Evolutionary conservation across 2,329 filamentous ascomycete genomes (phyloP), one percentile per base, ranked within the genome.

Genomic region (Diaporthe velutina): DNA sequence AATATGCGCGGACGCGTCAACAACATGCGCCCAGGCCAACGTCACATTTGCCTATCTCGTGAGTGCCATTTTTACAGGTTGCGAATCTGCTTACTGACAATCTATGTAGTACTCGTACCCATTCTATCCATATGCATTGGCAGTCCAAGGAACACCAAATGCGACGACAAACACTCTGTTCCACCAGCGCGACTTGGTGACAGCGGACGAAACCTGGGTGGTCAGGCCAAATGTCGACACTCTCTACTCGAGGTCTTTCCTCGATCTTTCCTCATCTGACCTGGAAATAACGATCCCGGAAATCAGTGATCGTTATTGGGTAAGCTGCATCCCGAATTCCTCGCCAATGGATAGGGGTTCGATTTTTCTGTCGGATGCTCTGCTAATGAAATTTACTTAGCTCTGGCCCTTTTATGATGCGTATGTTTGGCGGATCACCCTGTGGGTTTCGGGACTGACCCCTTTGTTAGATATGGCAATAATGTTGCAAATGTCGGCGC

Each of bases 161-260:
- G 33, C 57, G 22, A 45, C 66, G 45, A 66, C 66, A 13, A 74
- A 61, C n/a, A 45, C 28, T 8, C 25, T 71, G 3, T 60, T 71
- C 40, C 55, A 64, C 58, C 54, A 71, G 33, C 33, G 35, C 12
- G 45, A 67, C 3, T 52, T 74, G 40, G 50, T 52, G 4, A 75
- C 73, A 17, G 73, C 77, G 4, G 70, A 57, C 38, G 45, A 71
- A 17, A 71, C 50, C 12, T 55, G 35, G 25, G 73, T 78, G 19
- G 78, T 79, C 9, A 73, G 73, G 35, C 80, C 80, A 4, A 81
- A 81, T 73, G 77, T 81, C 22, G 80, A 81, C 70, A 81, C 80
- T 7, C 42, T 81, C 10, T 81, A 81, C 60, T 78, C 80, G 8
- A 38, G 38, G 19, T 71, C 76, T 13, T 71, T 79, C 13, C 58